A percentile compares a stretch with the other conserved stretches of the same genome.
phyloP scores from a whole-genome alignment of 2,329 filamentous ascomycete genomes.

The Monilinia laxa region DNA sequence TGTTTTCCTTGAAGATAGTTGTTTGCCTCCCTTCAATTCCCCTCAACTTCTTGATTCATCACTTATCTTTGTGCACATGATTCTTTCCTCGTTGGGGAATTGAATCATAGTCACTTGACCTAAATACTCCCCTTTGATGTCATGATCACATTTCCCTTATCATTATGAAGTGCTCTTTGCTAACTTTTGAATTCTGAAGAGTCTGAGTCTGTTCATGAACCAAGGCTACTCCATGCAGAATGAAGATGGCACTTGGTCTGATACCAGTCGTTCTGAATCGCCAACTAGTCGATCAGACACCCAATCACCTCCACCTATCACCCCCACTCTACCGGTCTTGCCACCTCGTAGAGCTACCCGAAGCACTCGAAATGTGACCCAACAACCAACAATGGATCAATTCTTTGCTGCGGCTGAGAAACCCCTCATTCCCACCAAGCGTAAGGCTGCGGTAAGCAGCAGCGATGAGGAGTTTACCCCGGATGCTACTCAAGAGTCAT shows the following conservation, averaged over 20 bases:
- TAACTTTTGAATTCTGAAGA: conserved; percentile 7
- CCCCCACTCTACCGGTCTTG: background rate
- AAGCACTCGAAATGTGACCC: background rate
- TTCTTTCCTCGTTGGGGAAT: background rate
- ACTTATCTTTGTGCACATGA: background rate
- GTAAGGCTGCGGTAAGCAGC: background rate
- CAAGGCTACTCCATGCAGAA: conserved; percentile 2
- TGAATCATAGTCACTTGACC: background rate
- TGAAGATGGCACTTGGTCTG: background rate
- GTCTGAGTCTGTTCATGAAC: background rate
- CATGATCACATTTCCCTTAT: background rate
- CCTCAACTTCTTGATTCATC: background rate
- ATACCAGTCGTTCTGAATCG: background rate
- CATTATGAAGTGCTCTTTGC: background rate
- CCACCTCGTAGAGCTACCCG: background rate
- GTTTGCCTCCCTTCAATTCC: background rate
- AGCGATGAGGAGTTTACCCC: background rate
- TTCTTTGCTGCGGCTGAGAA: background rate
- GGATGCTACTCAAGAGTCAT: background rate
- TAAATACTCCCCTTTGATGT: background rate
- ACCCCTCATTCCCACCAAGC: background rate
- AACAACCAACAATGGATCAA: background rate
- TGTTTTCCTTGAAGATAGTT: background rate
- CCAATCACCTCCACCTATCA: background rate
- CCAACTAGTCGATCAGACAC: background rate